These are phyloP conservation scores for Candida loeiensis DNA, from an alignment of 805 yeast species.

Conservation along the genomic window DNA sequence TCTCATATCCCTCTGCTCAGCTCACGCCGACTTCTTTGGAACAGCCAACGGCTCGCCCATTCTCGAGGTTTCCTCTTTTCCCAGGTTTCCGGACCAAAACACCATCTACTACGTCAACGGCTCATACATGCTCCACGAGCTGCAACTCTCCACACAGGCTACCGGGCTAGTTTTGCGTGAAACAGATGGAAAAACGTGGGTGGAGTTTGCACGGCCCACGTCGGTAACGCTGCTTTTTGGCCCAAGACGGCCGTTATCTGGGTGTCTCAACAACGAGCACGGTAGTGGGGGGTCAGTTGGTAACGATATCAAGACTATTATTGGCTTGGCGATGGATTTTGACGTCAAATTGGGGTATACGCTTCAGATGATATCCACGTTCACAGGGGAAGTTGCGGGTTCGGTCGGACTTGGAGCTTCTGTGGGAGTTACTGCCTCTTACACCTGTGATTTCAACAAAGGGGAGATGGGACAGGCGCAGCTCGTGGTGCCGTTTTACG, in stretches of 20 bases:
- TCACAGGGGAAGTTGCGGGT: too few relatives aligned
- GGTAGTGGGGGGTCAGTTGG: constrained; percentile 19
- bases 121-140: constrained; percentile 14
- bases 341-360: neutral
- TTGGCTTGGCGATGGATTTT: neutral
- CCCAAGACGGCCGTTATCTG: constrained; percentile 15
- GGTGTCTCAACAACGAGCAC: constrained; percentile 15
- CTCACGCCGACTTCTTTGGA: too few relatives aligned
- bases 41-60: too few relatives aligned
- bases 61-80: neutral
- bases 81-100: constrained; percentile 3
- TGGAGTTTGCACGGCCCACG: constrained; percentile 10
- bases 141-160: constrained; percentile 15
- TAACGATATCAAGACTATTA: neutral
- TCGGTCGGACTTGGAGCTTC: neutral
- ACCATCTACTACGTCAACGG: constrained; percentile 9
- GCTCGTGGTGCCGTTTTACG: constrained; percentile 16
- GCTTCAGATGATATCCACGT: too few relatives aligned
- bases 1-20: too few relatives aligned
- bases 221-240: neutral
- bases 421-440: constrained; percentile 3
- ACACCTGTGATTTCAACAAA: constrained; percentile 15
- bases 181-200: constrained; percentile 15
- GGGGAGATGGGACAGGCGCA: constrained; percentile 22
- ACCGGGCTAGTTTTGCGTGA: constrained; percentile 5